phyloP scores from a whole-genome alignment of 108 stramenopile genomes.

The Stephanodiscus triporus region DNA sequence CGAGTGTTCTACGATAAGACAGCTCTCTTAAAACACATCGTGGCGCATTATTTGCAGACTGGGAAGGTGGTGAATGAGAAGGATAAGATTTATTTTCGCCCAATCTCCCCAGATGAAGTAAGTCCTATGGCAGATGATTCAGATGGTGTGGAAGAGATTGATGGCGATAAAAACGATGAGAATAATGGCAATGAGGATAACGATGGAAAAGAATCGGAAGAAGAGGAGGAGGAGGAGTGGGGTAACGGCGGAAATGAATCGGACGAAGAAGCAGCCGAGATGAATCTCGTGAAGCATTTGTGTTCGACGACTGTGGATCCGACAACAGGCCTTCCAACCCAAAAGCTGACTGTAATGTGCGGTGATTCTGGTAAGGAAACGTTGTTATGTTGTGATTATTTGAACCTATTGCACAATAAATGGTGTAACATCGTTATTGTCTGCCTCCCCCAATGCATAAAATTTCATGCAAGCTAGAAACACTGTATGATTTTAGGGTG shows the following conservation, averaged over 20 bases:
- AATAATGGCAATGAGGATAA: background rate
- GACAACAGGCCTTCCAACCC: slow-evolving; percentile 11
- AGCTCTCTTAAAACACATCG: background rate
- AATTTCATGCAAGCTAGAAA: slow-evolving; percentile 28
- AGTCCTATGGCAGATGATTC: too few species aligned
- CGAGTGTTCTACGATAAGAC: slow-evolving; percentile 5
- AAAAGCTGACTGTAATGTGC: slow-evolving; percentile 15
- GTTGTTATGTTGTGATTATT: background rate
- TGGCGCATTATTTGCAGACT: background rate
- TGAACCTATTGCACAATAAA: background rate
- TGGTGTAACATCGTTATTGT: too few species aligned
- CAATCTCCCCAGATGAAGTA: background rate
- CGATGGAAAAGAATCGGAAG: slow-evolving; percentile 5
- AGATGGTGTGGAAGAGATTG: too few species aligned
- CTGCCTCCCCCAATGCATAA: too few species aligned
- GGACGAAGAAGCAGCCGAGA: slow-evolving; percentile 3
- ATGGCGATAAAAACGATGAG: too few species aligned
- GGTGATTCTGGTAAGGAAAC: slow-evolving; percentile 11
- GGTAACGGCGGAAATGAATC: background rate
- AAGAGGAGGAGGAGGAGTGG: slow-evolving; percentile 1
- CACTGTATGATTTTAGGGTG: slow-evolving; percentile 60
- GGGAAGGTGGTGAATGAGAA: background rate
- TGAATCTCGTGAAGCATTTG: slow-evolving; percentile 24
- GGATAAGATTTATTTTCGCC: background rate
- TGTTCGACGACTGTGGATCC: slow-evolving; percentile 15